A percentile compares a stretch with the other conserved stretches of the same genome.
Conservation (phyloP, 495 filamentous ascomycete genomes). For the Podospora anserina region DNA sequence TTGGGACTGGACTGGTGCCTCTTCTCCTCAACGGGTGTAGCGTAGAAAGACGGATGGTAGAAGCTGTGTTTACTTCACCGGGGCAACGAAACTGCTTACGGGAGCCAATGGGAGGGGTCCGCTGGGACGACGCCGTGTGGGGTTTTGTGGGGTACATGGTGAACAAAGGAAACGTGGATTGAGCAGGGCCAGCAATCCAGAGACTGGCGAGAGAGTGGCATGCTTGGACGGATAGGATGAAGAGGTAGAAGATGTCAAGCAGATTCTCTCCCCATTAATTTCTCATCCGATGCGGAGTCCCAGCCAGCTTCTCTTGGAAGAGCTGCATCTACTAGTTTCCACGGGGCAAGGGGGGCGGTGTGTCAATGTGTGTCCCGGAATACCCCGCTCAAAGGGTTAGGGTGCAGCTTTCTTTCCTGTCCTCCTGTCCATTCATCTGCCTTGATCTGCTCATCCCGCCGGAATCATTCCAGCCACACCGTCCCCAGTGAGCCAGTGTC, state of each 20-base stretch:
- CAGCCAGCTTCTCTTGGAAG: not conserved
- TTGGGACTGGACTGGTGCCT: conserved; percentile 22
- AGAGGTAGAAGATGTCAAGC: not conserved
- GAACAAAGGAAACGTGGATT: not conserved
- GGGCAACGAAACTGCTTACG: conserved; percentile 23
- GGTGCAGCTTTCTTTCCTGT: not conserved
- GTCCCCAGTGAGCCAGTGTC: no score
- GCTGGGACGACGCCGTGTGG: not conserved
- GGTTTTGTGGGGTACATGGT: not conserved
- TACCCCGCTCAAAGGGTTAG: not conserved
- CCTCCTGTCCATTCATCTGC: no score
- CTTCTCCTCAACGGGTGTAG: conserved; percentile 32
- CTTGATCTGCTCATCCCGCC: not conserved
- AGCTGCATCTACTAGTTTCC: not conserved
- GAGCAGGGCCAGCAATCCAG: not conserved
- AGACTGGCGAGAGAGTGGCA: not conserved
- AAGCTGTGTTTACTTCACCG: conserved; percentile 28
- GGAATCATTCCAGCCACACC: no score
- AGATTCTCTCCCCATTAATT: not conserved
- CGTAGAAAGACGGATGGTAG: conserved; percentile 20
- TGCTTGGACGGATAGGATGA: not conserved
- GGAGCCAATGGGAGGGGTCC: conserved; percentile 15
- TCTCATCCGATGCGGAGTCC: not conserved
- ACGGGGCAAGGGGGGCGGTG: not conserved
- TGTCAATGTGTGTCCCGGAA: not conserved